Base-by-base conservation (phyloP, 257 asterid species). In the Rubia yunnanensis region DNA sequence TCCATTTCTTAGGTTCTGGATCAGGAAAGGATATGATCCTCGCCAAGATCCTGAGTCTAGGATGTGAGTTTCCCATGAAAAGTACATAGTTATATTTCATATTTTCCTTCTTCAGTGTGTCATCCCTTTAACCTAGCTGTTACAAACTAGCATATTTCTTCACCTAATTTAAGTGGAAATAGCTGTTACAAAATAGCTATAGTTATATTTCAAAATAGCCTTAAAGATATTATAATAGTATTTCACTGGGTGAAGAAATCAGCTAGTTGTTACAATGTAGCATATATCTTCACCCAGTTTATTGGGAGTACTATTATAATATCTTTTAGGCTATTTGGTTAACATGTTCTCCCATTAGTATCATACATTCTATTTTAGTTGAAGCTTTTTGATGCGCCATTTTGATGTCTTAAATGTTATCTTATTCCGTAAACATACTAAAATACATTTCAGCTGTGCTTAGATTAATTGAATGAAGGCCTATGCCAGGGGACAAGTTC, bases 1-100 rank as follows among this genome's bases (percentile, higher is more conserved):
- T 61, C 99, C 99, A 60, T 92, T 80, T 77, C 82, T 79, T 72
- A 82, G 95, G 75, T 86, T 92, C 79, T 89, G 88, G 89, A 86
- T 92, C 68, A 86, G 85, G 80, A 92, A 92, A 81, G 97, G 99
- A 73, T 92, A 89, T 64, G 99, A 92, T 81, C 99, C 97, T 65
- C 96, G 99, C 74, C 82, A 77, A 73, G 99, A 92, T 77, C 92
- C 96, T 8, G 96, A 89, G 75, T 89, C 99, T 64, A 88, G 97
- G 78, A 77, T 87, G 96, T 92, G 74, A 85, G 94, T 70, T 31
- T 69, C 57, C 58, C 50, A 2, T 54, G 34, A 56, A 36, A 57
- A 30, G 10, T 11, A 35, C 65, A n/a, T 17, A 59, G 17, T 28
- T 15, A 6, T 58, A 18, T 56, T 56, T 27, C 26, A 6, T 27